Conservation (phyloP, 495 filamentous ascomycete species). For the Hapsidospora chrysogenum region DNA sequence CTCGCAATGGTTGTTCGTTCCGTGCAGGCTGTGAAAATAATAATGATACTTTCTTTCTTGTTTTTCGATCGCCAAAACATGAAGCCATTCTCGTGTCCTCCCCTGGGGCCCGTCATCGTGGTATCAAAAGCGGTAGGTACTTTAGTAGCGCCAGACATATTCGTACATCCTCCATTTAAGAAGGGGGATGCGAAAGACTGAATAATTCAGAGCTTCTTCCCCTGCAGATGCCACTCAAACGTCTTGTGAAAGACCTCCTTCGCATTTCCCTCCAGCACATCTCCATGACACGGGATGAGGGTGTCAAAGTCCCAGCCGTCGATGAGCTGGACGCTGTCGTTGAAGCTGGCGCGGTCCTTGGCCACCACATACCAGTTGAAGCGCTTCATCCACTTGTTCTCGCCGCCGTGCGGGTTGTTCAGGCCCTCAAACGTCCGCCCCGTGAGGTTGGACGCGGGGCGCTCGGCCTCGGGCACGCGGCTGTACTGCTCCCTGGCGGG, state of each 20-base stretch:
- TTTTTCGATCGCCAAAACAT: no score
- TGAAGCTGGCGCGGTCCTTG: constrained; percentile 49
- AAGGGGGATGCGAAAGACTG: no score
- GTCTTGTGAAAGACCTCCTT: constrained; percentile 68
- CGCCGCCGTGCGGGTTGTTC: constrained; percentile 37
- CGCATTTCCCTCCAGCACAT: constrained; percentile 62
- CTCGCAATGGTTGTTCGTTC: no score
- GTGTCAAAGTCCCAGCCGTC: constrained; percentile 71
- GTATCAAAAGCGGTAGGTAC: no score
- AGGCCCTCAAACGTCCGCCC: constrained; percentile 46
- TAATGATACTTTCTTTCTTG: no score
- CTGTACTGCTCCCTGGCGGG: constrained; percentile 81
- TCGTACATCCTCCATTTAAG: no score
- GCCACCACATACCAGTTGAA: constrained; percentile 62
- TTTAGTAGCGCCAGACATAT: no score
- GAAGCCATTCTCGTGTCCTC: no score
- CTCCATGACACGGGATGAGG: constrained; percentile 86
- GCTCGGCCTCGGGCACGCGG: constrained; percentile 29
- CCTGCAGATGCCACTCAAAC: constrained; percentile 69
- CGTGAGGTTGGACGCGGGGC: constrained; percentile 35
- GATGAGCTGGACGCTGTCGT: constrained; percentile 50
- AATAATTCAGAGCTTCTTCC: constrained; percentile 20
- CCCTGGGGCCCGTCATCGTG: no score
- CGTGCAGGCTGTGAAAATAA: no score
- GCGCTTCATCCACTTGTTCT: constrained; percentile 58